Percentiles rank a stretch among this genome's conserved stretches.
phyloP scores from a whole-genome alignment of 2,329 filamentous ascomycete species.

The Corynespora cassiicola region DNA sequence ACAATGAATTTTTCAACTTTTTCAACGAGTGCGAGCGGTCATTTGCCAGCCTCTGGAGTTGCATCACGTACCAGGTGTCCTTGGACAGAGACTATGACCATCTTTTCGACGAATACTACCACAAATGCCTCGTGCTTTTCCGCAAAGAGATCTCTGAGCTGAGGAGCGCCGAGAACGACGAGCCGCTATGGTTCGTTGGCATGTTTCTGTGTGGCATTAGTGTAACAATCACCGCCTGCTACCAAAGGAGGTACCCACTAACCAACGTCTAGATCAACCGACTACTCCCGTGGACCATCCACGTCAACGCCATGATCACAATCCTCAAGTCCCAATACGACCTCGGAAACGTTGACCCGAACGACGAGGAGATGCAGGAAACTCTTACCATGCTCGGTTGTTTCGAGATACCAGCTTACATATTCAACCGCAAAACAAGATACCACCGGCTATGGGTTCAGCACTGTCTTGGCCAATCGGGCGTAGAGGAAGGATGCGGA shows the following conservation, averaged over 20 bases:
- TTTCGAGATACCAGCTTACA: conserved; percentile 8
- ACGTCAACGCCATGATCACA: conserved; percentile 7
- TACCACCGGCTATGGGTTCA: conserved; percentile 5
- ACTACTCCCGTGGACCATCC: conserved; percentile 7
- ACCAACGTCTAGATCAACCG: conserved; percentile 4
- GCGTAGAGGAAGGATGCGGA: conserved; percentile 5
- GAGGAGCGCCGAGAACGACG: not conserved
- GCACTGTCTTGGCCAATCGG: conserved; percentile 6
- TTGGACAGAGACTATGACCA: conserved; percentile 3
- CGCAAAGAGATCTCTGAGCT: conserved; percentile 3
- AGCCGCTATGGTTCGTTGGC: conserved; percentile 10
- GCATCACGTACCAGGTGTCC: conserved; percentile 2
- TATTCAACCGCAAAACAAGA: conserved; percentile 4
- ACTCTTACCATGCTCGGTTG: conserved; percentile 6
- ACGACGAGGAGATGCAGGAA: conserved; percentile 1
- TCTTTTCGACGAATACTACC: conserved; percentile 6
- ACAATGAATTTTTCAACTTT: conserved; percentile 4
- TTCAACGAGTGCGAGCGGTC: conserved; percentile 6
- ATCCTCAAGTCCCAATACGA: not conserved
- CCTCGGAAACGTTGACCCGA: too few species aligned
- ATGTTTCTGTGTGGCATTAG: conserved; percentile 10
- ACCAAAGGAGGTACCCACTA: too few species aligned
- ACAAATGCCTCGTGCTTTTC: conserved; percentile 2
- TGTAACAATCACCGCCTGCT: conserved; percentile 1
- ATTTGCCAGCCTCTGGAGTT: conserved; percentile 1